phyloP scores from a whole-genome alignment of 176 grass and related monocot genomes.

The Aegilops tauschii region DNA sequence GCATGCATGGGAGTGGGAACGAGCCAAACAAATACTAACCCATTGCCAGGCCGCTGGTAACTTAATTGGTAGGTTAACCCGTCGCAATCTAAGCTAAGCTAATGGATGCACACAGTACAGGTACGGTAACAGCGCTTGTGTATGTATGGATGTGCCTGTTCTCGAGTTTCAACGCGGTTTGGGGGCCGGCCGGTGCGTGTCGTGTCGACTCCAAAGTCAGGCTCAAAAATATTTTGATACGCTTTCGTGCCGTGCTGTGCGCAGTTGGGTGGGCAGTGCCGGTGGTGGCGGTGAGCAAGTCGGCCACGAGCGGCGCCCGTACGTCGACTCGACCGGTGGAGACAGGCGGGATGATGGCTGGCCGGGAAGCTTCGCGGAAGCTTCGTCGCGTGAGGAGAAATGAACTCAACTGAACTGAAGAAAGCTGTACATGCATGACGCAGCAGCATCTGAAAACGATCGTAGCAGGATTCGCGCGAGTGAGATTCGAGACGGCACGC shows the following conservation, averaged over 20 bases:
- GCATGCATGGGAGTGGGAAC: neutral
- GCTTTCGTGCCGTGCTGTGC: neutral
- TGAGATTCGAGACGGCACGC: too few species aligned
- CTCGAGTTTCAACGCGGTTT: slow-evolving; percentile 16
- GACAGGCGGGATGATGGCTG: neutral
- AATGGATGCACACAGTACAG: too few species aligned
- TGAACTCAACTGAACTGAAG: neutral
- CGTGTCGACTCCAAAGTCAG: neutral
- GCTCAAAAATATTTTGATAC: neutral
- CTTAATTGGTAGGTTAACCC: too few species aligned
- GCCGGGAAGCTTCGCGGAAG: neutral
- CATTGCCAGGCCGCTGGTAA: too few species aligned
- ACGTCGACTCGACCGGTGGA: neutral
- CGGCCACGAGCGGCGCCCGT: neutral
- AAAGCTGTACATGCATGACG: too few species aligned
- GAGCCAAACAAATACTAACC: neutral
- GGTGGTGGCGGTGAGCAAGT: neutral
- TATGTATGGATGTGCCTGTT: too few species aligned
- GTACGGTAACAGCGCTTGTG: too few species aligned
- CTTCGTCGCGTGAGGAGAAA: neutral
- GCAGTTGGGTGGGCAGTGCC: neutral
- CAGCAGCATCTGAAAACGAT: too few species aligned
- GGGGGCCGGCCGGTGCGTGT: neutral
- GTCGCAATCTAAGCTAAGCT: too few species aligned
- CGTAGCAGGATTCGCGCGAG: too few species aligned